phyloP scores from a whole-genome alignment of 371 early-diverging fungal species.

The Blastocladiella emersonii region DNA sequence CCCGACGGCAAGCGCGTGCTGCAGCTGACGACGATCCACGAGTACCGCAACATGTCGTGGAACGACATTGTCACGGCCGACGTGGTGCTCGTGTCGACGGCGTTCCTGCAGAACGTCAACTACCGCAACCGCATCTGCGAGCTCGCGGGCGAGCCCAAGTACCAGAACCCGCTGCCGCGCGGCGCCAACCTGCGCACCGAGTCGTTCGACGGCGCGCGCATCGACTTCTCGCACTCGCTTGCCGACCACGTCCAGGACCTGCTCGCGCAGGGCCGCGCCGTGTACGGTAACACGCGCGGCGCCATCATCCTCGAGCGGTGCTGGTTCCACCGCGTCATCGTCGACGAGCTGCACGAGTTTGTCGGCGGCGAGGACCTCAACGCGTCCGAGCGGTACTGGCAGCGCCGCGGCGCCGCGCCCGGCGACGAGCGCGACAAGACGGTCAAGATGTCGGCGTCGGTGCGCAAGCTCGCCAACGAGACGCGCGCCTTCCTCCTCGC shows the following conservation, averaged over 20 bases:
- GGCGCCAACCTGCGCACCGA: not conserved
- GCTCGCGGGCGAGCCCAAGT: not conserved
- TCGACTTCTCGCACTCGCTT: not conserved
- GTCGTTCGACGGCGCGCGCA: too few relatives aligned
- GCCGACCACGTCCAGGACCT: not conserved
- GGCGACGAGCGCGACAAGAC: not conserved
- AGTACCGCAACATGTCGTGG: conserved; percentile 3
- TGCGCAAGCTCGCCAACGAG: not conserved
- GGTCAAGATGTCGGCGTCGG: not conserved
- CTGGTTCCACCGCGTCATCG: not conserved
- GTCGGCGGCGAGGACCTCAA: not conserved
- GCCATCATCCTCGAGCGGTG: not conserved
- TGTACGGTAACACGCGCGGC: not conserved
- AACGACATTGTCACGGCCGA: conserved; percentile 2
- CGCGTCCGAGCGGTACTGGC: not conserved
- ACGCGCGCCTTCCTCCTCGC: not conserved
- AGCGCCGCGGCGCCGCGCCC: not conserved
- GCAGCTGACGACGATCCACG: conserved; percentile 3
- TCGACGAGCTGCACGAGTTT: not conserved
- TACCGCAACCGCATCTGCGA: not conserved
- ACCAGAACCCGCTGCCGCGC: not conserved
- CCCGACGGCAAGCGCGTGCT: not conserved
- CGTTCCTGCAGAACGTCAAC: conserved; percentile 5
- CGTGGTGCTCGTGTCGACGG: not conserved
- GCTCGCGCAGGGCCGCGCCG: too few relatives aligned